Base-by-base conservation (phyloP, 768 basidiomycete genomes). In the Albatrellus ellisii region DNA sequence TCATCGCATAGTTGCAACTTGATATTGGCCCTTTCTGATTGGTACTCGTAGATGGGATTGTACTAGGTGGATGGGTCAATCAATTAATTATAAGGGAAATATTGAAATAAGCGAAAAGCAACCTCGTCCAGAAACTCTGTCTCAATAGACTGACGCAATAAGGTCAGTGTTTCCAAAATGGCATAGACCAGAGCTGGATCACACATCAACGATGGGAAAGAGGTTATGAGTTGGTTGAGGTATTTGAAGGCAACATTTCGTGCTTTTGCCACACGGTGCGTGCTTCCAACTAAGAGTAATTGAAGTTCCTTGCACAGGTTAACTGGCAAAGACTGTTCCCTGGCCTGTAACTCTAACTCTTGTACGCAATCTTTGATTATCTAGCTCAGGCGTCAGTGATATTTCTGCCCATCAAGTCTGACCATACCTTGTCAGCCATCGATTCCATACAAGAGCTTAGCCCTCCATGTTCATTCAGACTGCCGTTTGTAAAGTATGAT, bases 121-220 rank as follows among this genome's bases (percentile, higher is more conserved):
- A n/a, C 91, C 75, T 98, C 94, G 61, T 97, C 89, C 3, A 74
- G 63, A 51, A 77, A 89, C 62, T 95, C 89, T 46, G 89, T 84
- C 59, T 97, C 88, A 54, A 87, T 89, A 0, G 89, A 79, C 36
- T 78, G 73, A 45, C 90, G 76, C 48, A 98, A 64, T 7, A 97
- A 67, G 0, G 95, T 97, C 45, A 99, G 68, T 34, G 88, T 80
- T 54, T 99, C 94, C 28, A 98, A 67, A 36, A 97, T 82, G 28
- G 86, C 77, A 50, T 82, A 90, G 5, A 98, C 84, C 10, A 98
- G 70, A 8, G 78, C 69, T 3, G 80, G 74, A 53, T 92, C 83
- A 60, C 94, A 98, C 75, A 95, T 84, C 38, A 99, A 65, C 11
- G 91, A 90, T 2, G 95, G 91, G 61, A 97, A 97, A 1, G 84